Base-by-base conservation (phyloP, 305 asterid genomes). In the Fraxinus paxiana region DNA sequence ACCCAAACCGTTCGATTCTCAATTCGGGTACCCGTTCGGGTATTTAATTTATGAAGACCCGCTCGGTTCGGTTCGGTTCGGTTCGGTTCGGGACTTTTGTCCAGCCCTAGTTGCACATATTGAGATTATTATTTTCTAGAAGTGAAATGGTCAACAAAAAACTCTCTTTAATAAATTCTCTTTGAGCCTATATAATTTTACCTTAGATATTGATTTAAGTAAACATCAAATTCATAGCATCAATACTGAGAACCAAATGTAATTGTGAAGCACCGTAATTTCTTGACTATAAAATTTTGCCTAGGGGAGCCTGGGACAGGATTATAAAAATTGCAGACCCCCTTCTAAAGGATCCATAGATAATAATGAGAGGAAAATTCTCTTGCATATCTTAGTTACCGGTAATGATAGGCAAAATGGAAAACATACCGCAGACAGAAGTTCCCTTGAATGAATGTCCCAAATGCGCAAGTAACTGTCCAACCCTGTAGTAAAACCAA, bases 401-500 rank as follows among this genome's bases (percentile, higher is more conserved):
- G 8, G 13, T 56, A 30, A 28, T 1, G 48, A 56, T 56, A 2
- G 1, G 26, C 54, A 26, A 46, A 33, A 37, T 12, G 71, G 33
- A 56, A 22, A 84, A 79, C 92, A 75, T 93, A 93, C 98, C 88
- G 93, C 90, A 71, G 98, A 92, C 63, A 95, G 91, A 84, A 93
- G 97, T 84, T 93, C 93, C 20, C 97, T 86, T 26, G 98, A 86
- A 20, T 93, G 73, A 28, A 89, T 82, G 86, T 93, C 94, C 98
- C 98, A 95, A 79, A 95, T 84, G 80, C 98, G 94, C 88, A 95
- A 84, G 87, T 93, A 95, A 85, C 97, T 84, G 86, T 95, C 99
- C 71, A 95, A 92, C 80, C 98, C 98, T 95, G 79, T 80, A 85
- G 80, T 79, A 72, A 75, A 80, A 30, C 43, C 75, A 86, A 80